Base-by-base conservation (phyloP, 495 filamentous ascomycete species). In the Jackrogersella multiformis region DNA sequence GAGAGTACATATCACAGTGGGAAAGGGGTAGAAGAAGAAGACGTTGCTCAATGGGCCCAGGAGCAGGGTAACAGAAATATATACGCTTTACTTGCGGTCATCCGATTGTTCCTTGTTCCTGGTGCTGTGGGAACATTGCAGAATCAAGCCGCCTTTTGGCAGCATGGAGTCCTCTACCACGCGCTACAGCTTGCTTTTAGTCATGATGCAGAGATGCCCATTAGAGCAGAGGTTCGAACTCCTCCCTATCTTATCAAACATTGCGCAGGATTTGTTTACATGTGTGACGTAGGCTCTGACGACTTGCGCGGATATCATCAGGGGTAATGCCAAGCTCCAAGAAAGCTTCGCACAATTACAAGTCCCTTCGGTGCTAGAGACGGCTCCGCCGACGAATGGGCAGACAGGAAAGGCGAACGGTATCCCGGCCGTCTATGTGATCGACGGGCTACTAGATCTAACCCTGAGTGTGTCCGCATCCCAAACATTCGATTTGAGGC, bases 381-480 rank as follows among this genome's bases (percentile, higher is more conserved):
- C 55, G 16, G n/a, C 74, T 20, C 78, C 81, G 18, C 70, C 80
- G 10, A 74, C 77, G 35, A 78, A 82, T 48, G 80, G 81, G 38
- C 75, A 56, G 48, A 78, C 55, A 64, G 75, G 56, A 72, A 78
- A 73, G 68, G 66, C 53, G 75, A 61, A 87, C 57, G 81, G 78
- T 5, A 78, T 86, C 30, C 77, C 85, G 35, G 89, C 82, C 65
- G 85, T 94, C 38, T 96, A 94, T 79, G 91, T 98, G 18, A 97
- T 99, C 64, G 93, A 97, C 76, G 95, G 90, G 8, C 80, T 98
- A n/a, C 82, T 99, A 46, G 93, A 97, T 70, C 81, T 97, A 34
- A 88, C 89, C 3, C 79, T 99, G n/a, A 87, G 85, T 42, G 84
- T 90, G 34, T 78, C 83, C 15, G 79, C 89, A 2, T 81, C 87